Percentiles rank a stretch among this genome's conserved stretches.
Conservation (phyloP, 768 basidiomycete species). For the Termitomyces sp. region DNA sequence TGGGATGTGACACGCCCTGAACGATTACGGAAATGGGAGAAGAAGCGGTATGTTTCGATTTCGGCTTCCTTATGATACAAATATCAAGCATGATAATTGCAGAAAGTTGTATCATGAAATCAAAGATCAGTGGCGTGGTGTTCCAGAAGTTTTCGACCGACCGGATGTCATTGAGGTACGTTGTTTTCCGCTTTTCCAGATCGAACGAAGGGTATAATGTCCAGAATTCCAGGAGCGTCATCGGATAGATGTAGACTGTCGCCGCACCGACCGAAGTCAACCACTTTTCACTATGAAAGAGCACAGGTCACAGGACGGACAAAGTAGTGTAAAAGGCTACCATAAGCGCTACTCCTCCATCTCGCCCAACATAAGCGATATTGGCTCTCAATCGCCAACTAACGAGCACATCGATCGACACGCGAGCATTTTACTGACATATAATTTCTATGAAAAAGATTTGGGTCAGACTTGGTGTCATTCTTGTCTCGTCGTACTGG, state of each 20-base stretch:
- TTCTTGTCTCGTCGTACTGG: constrained; percentile 2
- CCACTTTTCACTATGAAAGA: constrained; percentile 65
- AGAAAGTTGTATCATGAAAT: constrained; percentile 66
- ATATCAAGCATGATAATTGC: background rate
- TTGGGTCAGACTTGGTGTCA: constrained; percentile 50
- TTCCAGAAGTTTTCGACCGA: constrained; percentile 75
- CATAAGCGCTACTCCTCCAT: constrained; percentile 61
- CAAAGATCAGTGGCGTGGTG: constrained; percentile 80
- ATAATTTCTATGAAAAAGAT: constrained; percentile 85
- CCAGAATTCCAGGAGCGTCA: constrained; percentile 61
- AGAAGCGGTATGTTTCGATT: constrained; percentile 42
- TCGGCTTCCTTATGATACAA: background rate
- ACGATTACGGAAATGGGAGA: constrained; percentile 54
- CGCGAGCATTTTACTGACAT: constrained; percentile 81
- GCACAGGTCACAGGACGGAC: constrained; percentile 22
- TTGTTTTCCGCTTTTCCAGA: constrained; percentile 2
- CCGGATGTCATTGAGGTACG: constrained; percentile 75
- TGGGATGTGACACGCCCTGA: constrained; percentile 71
- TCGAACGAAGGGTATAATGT: background rate
- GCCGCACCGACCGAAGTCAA: constrained; percentile 93
- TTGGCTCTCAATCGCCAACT: constrained; percentile 82
- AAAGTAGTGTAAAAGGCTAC: constrained; percentile 51
- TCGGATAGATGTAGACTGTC: constrained; percentile 94
- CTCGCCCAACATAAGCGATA: constrained; percentile 64
- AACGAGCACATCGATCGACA: constrained; percentile 92